These are phyloP conservation scores for Amborella trichopoda DNA, from an alignment of 164 flowering plant species.

Conservation along the genomic window DNA sequence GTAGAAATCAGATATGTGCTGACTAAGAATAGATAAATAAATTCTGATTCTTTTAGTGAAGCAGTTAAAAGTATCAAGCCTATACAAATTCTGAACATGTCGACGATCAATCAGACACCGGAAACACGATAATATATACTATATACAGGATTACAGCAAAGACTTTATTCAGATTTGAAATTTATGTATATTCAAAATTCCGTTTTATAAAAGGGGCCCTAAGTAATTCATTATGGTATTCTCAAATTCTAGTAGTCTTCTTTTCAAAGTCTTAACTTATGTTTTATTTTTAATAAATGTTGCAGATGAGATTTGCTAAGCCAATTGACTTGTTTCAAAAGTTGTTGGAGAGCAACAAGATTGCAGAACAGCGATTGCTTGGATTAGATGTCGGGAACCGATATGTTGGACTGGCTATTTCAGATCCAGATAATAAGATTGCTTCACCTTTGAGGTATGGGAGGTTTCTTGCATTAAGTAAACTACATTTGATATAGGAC, in stretches of 20 bases:
- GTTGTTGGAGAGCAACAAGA: constrained; percentile 21
- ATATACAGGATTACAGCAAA: neutral
- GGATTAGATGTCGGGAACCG: constrained; percentile 88
- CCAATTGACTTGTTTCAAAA: constrained; percentile 45
- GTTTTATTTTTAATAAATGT: neutral
- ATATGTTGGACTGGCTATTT: constrained; percentile 76
- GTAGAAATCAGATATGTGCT: no score
- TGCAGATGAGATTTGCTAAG: constrained; percentile 52
- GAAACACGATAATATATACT: neutral
- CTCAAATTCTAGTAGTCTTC: neutral
- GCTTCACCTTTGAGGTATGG: constrained; percentile 68
- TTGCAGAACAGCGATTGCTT: constrained; percentile 37
- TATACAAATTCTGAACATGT: no score
- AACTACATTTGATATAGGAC: no score
- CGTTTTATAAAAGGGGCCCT: neutral
- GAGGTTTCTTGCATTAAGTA: no score
- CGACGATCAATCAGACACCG: no score
- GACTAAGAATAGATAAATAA: no score
- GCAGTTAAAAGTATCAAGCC: no score
- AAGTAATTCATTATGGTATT: neutral
- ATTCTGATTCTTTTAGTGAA: no score
- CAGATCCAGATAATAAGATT: constrained; percentile 43
- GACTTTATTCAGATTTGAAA: neutral
- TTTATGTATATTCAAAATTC: neutral
- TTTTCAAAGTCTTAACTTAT: neutral